Evolutionary conservation across 371 early-diverging fungal species (phyloP).

Genomic region (Blakeslea trispora): DNA sequence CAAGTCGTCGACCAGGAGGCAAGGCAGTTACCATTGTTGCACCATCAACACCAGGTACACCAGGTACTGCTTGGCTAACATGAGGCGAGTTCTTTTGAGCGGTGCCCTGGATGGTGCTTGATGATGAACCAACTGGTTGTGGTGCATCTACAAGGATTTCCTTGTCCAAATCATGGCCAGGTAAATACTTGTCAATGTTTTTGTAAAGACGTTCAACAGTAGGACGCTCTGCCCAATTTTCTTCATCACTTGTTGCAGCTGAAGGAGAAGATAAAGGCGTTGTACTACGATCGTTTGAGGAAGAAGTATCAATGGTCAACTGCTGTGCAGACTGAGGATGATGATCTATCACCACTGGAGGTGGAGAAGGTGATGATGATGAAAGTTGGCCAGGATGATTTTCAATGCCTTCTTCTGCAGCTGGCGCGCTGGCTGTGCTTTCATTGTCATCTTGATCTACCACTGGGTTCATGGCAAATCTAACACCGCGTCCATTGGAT

Average conservation of each 20-base stretch:
- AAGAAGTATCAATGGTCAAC: conserved; percentile 16
- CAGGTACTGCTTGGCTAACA: neutral
- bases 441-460: conserved; percentile 2
- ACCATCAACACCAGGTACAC: conserved; percentile 5
- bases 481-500: conserved; percentile 9
- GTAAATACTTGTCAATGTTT: conserved; percentile 77
- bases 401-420: conserved; percentile 16
- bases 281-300: neutral
- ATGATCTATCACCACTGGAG: neutral
- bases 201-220: conserved; percentile 71
- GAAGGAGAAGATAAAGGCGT: conserved; percentile 21
- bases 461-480: neutral
- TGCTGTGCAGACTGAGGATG: conserved; percentile 3
- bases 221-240: conserved; percentile 70
- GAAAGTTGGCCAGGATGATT: too few relatives aligned
- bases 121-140: neutral
- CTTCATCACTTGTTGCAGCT: conserved; percentile 28
- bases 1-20: conserved; percentile 32
- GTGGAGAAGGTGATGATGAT: too few relatives aligned
- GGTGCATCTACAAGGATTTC: conserved; percentile 68
- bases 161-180: conserved; percentile 78
- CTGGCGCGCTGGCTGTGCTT: conserved; percentile 10
- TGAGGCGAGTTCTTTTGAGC: neutral
- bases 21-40: conserved; percentile 19
- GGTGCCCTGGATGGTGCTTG: neutral